These are phyloP conservation scores for Paecilomyces niveus DNA, from an alignment of 2,329 filamentous ascomycete genomes.

Conservation along the genomic window DNA sequence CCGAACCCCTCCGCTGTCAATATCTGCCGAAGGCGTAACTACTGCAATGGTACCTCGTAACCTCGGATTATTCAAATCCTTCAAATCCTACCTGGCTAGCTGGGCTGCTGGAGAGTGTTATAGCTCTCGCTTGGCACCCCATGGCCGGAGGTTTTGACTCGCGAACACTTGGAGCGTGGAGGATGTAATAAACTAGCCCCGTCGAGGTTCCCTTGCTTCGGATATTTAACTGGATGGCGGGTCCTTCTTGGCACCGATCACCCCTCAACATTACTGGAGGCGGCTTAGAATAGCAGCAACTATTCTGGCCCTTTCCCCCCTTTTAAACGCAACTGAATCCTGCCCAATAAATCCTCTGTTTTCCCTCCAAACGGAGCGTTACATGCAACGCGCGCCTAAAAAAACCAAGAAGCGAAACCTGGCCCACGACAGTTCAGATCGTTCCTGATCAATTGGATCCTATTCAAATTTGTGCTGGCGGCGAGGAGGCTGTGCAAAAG, in stretches of 20 bases:
- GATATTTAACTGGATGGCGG: neutral
- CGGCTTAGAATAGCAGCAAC: neutral
- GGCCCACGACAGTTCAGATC: neutral
- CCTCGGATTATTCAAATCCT: neutral
- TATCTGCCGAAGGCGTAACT: no score
- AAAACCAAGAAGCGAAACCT: neutral
- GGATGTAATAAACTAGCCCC: neutral
- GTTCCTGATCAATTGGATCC: neutral
- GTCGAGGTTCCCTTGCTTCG: neutral
- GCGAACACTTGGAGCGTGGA: neutral
- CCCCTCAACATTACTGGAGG: neutral
- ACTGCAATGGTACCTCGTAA: neutral
- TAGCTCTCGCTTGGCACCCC: neutral
- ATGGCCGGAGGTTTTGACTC: neutral
- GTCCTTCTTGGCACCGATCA: neutral
- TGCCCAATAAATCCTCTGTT: neutral
- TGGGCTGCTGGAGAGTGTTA: neutral
- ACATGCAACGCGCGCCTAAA: neutral
- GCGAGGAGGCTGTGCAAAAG: neutral
- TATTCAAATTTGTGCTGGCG: neutral
- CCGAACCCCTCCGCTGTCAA: no score
- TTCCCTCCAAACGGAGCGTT: neutral
- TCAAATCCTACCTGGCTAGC: neutral
- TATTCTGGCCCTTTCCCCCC: neutral
- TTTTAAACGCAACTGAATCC: neutral